Evolutionary conservation across 441 rosid genomes (phyloP), one percentile per base, ranked within the genome.

Genomic region (Pelargonium australe): DNA sequence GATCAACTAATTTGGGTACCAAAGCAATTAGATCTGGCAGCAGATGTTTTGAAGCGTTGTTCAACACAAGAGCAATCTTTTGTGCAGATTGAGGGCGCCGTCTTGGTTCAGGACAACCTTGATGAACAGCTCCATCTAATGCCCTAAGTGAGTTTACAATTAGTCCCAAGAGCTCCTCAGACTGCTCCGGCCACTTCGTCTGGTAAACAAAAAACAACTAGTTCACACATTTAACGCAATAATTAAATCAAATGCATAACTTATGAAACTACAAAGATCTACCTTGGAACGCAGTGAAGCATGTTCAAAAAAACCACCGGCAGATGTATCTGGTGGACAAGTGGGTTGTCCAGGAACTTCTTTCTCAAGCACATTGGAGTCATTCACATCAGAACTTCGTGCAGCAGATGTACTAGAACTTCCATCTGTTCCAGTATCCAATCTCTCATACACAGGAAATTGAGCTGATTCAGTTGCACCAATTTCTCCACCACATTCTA

Each of bases 111-210:
- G 92, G 97, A 78, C 96, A 91, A 70, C 96, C 91, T 67, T 90
- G 96, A 23, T 94, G 92, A 82, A 88, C 94, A 76, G 89, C 94
- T 78, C 96, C 96, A 72, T 95, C 99, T 64, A 89, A 87, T 72
- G 98, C 86, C 85, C 96, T 86, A 72, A 95, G 84, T 64, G 97
- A 95, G 78, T 95, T 91, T n/a, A 95, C 91, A 77, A 95, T 95
- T 82, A 95, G 82, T 78, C 97, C 97, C 68, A 95, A 79, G 43
- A 95, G 91, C 86, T 95, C 99, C 86, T 90, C 97, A 44, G 98
- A 95, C 80, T 95, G 97, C 82, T 94, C 97, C 1, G 96, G 95
- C 97, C 99, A 90, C 82, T 92, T 92, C 67, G 97, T 84, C 99
- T 92, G 87, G 37, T 31, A 4, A 31, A 31, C 67, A 80, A 74